phyloP scores from a whole-genome alignment of 2,329 filamentous ascomycete species.

The Alternaria triticina region DNA sequence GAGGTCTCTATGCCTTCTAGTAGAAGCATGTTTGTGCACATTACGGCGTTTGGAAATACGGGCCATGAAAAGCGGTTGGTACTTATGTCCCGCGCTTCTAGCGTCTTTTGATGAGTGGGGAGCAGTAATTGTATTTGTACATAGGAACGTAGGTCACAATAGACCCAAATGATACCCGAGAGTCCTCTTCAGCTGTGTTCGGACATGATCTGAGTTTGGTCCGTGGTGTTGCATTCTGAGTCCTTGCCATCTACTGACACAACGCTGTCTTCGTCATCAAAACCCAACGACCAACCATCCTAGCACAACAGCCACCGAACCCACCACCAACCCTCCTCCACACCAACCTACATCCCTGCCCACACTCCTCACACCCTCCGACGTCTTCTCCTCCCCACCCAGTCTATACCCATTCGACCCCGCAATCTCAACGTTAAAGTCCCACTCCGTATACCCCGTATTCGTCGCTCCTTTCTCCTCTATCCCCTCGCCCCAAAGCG shows the following conservation, averaged over 20 bases:
- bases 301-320: neutral
- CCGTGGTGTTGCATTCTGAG: neutral
- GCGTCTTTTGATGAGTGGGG: neutral
- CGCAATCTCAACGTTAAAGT: constrained; percentile 6
- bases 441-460: constrained; percentile 3
- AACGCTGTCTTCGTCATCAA: no score
- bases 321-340: neutral
- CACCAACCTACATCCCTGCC: neutral
- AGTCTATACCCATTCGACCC: constrained; percentile 8
- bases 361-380: neutral
- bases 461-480: neutral
- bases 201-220: neutral
- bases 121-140: constrained; percentile 12
- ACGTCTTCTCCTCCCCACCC: neutral
- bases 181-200: neutral
- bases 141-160: constrained; percentile 12
- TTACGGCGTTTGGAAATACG: constrained; percentile 8
- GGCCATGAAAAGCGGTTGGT: neutral
- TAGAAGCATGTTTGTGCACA: neutral
- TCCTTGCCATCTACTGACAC: no score
- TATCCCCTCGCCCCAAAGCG: constrained; percentile 1
- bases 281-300: neutral
- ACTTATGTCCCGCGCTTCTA: neutral
- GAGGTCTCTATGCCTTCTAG: constrained; percentile 43
- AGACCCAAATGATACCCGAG: constrained; percentile 14